phyloP scores from a whole-genome alignment of 768 basidiomycete genomes.

The Tylopilus sp. region DNA sequence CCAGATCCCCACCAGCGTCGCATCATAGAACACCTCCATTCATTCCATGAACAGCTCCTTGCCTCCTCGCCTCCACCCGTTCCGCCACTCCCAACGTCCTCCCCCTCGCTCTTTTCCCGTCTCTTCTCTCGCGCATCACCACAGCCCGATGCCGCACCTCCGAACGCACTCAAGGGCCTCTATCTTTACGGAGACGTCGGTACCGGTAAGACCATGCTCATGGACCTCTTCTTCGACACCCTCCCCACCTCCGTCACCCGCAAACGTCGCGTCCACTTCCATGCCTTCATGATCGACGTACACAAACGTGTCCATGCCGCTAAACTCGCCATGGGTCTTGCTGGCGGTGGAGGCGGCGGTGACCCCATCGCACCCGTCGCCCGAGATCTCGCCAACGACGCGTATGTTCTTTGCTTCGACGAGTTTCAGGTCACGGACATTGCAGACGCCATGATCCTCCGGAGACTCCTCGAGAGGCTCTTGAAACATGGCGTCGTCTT shows the following conservation, averaged over 20 bases:
- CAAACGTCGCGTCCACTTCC: constrained; percentile 93
- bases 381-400: constrained; percentile 78
- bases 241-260: constrained; percentile 62
- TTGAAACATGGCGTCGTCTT: constrained; percentile 87
- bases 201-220: constrained; percentile 98
- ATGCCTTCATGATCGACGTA: constrained; percentile 99
- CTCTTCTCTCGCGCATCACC: constrained; percentile 28
- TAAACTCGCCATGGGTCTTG: constrained; percentile 65
- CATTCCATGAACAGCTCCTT: constrained; percentile 67
- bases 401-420: constrained; percentile 89
- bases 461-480: constrained; percentile 83
- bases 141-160: constrained; percentile 36
- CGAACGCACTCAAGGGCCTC: constrained; percentile 73
- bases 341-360: constrained; percentile 44
- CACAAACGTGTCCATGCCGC: constrained; percentile 88
- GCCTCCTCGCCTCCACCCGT: constrained; percentile 69
- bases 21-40: constrained; percentile 81
- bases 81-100: constrained; percentile 34
- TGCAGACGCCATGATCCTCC: constrained; percentile 96
- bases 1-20: constrained; percentile 81
- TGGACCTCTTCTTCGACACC: constrained; percentile 94
- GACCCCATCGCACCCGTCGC: constrained; percentile 89
- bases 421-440: constrained; percentile 99
- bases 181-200: constrained; percentile 97
- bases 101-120: constrained; percentile 24